A percentile compares a stretch with the other conserved stretches of the same genome.
These are phyloP conservation scores for Filobasidium floriforme DNA, from an alignment of 768 basidiomycete genomes.

Conservation along the genomic window DNA sequence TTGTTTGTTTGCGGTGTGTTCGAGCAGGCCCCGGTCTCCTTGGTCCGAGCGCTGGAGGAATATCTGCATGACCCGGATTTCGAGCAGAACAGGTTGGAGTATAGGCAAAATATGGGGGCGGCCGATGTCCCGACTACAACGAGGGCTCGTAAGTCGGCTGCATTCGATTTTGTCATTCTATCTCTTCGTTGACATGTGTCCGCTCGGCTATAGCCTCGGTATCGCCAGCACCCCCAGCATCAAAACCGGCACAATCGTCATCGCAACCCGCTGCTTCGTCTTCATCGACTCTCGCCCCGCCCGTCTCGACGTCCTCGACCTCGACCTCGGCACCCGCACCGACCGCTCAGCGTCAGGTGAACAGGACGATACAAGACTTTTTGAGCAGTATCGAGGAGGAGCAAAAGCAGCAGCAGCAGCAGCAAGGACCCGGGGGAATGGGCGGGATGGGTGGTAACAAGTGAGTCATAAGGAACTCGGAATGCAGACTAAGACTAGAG, in stretches of 20 bases:
- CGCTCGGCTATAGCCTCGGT: not conserved
- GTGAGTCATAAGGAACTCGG: conserved; percentile 41
- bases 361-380: conserved; percentile 66
- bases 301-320: conserved; percentile 27
- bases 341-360: conserved; percentile 35
- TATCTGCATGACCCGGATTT: conserved; percentile 95
- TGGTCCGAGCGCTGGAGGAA: conserved; percentile 88
- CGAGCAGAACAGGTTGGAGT: conserved; percentile 87
- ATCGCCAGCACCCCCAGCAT: not conserved
- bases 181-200: too few relatives aligned
- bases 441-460: conserved; percentile 52
- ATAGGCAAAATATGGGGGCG: conserved; percentile 69
- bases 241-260: not conserved
- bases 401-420: conserved; percentile 47
- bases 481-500: not conserved
- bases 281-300: not conserved
- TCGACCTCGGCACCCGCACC: conserved; percentile 29
- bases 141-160: conserved; percentile 23
- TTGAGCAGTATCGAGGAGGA: conserved; percentile 79
- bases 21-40: conserved; percentile 79
- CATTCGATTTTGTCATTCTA: too few relatives aligned
- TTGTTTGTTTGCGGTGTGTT: conserved; percentile 40
- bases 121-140: conserved; percentile 49
- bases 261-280: not conserved
- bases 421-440: too few relatives aligned